Percentiles rank a stretch among this genome's conserved stretches.
Conservation (phyloP, 495 filamentous ascomycete genomes). For the Zalerion maritima region DNA sequence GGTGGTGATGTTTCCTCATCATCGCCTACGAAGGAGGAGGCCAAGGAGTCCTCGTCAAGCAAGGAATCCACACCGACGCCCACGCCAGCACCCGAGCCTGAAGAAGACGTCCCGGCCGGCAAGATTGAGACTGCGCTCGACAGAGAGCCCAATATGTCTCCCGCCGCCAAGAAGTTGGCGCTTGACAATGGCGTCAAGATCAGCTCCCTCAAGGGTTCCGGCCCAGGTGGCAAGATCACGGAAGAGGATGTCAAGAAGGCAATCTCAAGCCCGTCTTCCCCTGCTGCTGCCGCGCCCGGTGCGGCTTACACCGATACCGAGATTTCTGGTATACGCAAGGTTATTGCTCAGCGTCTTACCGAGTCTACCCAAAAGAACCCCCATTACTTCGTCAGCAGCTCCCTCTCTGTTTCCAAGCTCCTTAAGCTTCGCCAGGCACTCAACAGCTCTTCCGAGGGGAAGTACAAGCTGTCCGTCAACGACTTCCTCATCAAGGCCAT, state of each 20-base stretch:
- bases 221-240: conserved; percentile 73
- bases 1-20: conserved; percentile 62
- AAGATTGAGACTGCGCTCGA: conserved; percentile 71
- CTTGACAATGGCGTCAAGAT: conserved; percentile 74
- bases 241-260: conserved; percentile 86
- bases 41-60: conserved; percentile 42
- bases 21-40: conserved; percentile 49
- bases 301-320: conserved; percentile 73
- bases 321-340: conserved; percentile 89
- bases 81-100: conserved; percentile 40
- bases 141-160: conserved; percentile 56
- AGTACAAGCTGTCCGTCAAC: conserved; percentile 98
- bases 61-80: conserved; percentile 43
- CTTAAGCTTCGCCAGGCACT: conserved; percentile 90
- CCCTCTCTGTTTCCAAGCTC: conserved; percentile 82
- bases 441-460: conserved; percentile 73
- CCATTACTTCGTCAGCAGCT: conserved; percentile 89
- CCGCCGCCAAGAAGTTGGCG: conserved; percentile 66
- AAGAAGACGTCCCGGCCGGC: conserved; percentile 63
- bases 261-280: conserved; percentile 17
- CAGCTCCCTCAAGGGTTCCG: conserved; percentile 72
- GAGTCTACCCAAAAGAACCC: conserved; percentile 86
- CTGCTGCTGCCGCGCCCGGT: conserved; percentile 37
- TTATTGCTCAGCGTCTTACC: conserved; percentile 80
- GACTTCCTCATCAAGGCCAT: conserved; percentile 98